Conservation (phyloP, 352 stramenopile genomes). For the Thalassiosira sp. region DNA sequence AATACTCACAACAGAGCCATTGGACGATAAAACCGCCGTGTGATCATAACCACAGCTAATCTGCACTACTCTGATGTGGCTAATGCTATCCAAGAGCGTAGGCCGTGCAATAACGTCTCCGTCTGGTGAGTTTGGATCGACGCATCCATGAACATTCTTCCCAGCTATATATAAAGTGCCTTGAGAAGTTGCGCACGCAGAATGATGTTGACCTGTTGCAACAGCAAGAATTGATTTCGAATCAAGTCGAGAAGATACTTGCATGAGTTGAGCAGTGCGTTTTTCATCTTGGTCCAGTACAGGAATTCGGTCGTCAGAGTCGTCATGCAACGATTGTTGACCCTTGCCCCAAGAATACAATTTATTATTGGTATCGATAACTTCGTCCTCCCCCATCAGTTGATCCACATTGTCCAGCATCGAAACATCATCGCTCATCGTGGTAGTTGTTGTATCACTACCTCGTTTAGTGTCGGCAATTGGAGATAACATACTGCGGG, state of each 20-base stretch:
- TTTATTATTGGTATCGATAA: conserved; percentile 16
- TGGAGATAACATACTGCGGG: conserved; percentile 10
- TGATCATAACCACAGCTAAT: conserved; percentile 73
- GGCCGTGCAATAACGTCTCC: conserved; percentile 37
- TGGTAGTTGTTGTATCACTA: neutral
- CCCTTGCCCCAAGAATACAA: conserved; percentile 60
- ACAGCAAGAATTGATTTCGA: conserved; percentile 56
- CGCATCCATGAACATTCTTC: conserved; percentile 62
- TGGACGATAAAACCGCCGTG: conserved; percentile 65
- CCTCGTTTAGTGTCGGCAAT: no score
- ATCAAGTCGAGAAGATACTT: conserved; percentile 50
- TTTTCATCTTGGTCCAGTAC: conserved; percentile 15
- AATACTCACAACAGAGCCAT: conserved; percentile 48
- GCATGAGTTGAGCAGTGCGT: conserved; percentile 14
- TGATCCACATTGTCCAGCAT: conserved; percentile 14
- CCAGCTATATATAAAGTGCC: conserved; percentile 61
- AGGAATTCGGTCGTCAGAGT: conserved; percentile 36
- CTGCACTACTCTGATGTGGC: conserved; percentile 57
- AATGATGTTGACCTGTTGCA: conserved; percentile 50
- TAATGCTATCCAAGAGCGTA: conserved; percentile 56
- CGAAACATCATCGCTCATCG: conserved; percentile 2
- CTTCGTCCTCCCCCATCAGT: conserved; percentile 19
- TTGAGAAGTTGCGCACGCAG: conserved; percentile 56
- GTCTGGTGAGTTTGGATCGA: conserved; percentile 56
- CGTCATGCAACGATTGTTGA: conserved; percentile 53